Percentiles rank a stretch among this genome's conserved stretches.
Conservation (phyloP, 306 rosid genomes). For the Corylus americana region DNA sequence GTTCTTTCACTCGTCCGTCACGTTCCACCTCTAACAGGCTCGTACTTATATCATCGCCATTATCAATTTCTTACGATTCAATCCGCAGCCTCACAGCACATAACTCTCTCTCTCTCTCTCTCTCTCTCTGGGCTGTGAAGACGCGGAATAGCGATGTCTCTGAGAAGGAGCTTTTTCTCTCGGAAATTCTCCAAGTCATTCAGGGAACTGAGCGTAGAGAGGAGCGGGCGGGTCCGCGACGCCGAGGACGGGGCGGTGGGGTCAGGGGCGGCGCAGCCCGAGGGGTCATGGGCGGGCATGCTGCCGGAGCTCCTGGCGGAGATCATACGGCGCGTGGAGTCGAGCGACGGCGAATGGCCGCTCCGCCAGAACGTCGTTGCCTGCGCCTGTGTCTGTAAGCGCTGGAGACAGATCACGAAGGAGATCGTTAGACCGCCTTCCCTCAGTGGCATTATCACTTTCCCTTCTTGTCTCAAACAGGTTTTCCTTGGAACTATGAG, state of each 20-base stretch:
- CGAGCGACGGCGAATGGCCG: conserved; percentile 79
- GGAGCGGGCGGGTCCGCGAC: not conserved
- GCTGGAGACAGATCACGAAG: conserved; percentile 82
- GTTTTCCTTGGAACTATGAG: conserved; percentile 30
- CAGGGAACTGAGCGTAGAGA: conserved; percentile 31
- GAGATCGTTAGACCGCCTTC: conserved; percentile 62
- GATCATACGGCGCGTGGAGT: conserved; percentile 76
- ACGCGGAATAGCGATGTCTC: conserved; percentile 56
- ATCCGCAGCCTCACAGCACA: no score
- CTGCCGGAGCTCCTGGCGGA: conserved; percentile 86
- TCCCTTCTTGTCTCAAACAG: conserved; percentile 97
- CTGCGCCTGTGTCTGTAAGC: conserved; percentile 89
- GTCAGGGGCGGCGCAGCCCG: conserved; percentile 15
- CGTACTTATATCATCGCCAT: not conserved
- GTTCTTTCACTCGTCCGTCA: not conserved
- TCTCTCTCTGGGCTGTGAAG: conserved; percentile 19
- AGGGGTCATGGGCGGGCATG: conserved; percentile 68
- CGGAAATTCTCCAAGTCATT: conserved; percentile 75
- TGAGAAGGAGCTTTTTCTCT: conserved; percentile 60
- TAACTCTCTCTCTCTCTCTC: conserved; percentile 19
- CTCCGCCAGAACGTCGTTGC: conserved; percentile 78
- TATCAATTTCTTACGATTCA: no score
- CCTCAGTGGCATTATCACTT: conserved; percentile 67
- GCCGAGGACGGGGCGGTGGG: conserved; percentile 17
- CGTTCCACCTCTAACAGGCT: not conserved